These are phyloP conservation scores for Mycena alexandri DNA, from an alignment of 768 basidiomycete species.

Conservation along the genomic window DNA sequence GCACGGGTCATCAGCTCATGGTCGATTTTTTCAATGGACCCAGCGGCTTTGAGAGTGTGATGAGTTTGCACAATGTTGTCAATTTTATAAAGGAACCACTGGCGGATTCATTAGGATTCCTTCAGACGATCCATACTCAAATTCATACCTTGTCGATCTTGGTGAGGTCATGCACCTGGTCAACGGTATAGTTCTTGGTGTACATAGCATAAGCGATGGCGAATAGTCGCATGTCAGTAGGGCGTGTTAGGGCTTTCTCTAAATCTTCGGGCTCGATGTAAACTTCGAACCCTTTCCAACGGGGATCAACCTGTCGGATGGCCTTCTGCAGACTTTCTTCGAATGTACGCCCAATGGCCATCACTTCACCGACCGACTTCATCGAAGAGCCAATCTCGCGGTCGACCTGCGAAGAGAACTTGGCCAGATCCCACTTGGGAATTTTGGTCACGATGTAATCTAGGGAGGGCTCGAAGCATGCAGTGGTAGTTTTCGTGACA, in stretches of 20 bases:
- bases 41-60: constrained; percentile 76
- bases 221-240: constrained; percentile 96
- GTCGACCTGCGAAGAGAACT: constrained; percentile 94
- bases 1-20: constrained; percentile 86
- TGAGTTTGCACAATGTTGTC: constrained; percentile 97
- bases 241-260: constrained; percentile 80
- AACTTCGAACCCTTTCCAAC: constrained; percentile 97
- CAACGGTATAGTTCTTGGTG: constrained; percentile 90
- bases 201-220: constrained; percentile 99
- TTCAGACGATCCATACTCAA: background rate
- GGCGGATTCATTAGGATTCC: background rate
- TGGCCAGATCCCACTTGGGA: constrained; percentile 99
- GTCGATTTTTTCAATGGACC: constrained; percentile 77
- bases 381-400: constrained; percentile 96
- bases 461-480: constrained; percentile 98
- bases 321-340: constrained; percentile 99
- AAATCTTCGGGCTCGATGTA: constrained; percentile 90
- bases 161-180: constrained; percentile 91
- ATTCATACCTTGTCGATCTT: constrained; percentile 93
- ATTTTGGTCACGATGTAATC: constrained; percentile 99
- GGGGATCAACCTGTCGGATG: constrained; percentile 96
- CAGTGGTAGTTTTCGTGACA: constrained; percentile 98
- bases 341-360: constrained; percentile 99
- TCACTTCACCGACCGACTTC: constrained; percentile 99
- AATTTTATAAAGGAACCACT: constrained; percentile 99